Evolutionary conservation across 768 basidiomycete genomes (phyloP), one percentile per base, ranked within the genome.

Genomic region (Thelephora ganbajun): DNA sequence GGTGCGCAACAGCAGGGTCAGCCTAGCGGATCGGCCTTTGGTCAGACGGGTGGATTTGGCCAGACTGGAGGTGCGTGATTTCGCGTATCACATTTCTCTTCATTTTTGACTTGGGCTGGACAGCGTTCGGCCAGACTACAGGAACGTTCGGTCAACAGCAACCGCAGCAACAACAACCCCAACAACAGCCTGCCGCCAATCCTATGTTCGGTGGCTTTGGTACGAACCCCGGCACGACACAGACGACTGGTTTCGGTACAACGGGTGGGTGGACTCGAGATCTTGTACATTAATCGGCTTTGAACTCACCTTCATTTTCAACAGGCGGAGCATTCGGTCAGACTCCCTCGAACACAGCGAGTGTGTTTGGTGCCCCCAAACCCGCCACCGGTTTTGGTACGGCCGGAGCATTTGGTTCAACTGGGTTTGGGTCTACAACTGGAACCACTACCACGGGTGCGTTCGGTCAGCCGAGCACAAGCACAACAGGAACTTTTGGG

Each of bases 181-280:
- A 76, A 53, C 81, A 75, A 57, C 73, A 73, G 55, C 73, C 72
- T 1, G 72, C 70, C 53, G 73, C 77, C 4, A 87, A 87, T 57
- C 82, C 85, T 36, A 88, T 88, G 83, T 89, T 88, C 61, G 85
- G 85, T 44, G 76, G 72, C 51, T 59, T 79, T 42, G 68, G 65
- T 20, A 61, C 64, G 47, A 57, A 51, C 49, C 63, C 63, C 48
- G 58, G 67, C 16, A 59, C 63, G 35, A 54, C 67, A 34, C 51
- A 49, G 35, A 50, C 48, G 7, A 54, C 63, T 35, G 65, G 63
- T 14, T 70, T 71, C 53, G 69, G 69, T 49, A 57, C 39, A 61
- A 46, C 64, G 62, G 9, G 62, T 60, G 35, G 63, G 63, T 53
- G 50, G 45, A 30, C 26, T n/a, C n/a, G 9, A 30, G 26, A 52